A percentile compares a stretch with the other conserved stretches of the same genome.
Conservation (phyloP, 495 filamentous ascomycete species). For the Cairneyella variabilis region DNA sequence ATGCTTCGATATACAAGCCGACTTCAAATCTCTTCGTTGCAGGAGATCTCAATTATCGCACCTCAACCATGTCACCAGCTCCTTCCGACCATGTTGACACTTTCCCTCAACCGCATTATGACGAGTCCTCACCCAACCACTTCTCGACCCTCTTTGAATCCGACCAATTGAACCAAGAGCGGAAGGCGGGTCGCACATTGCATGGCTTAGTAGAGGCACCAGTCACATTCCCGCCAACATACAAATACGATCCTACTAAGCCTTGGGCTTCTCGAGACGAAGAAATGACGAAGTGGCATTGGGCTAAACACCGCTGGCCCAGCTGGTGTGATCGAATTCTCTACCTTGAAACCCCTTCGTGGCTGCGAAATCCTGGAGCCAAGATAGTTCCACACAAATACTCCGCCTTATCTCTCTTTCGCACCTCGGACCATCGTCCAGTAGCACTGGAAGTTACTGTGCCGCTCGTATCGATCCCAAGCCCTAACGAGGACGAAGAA, state of each 20-base stretch:
- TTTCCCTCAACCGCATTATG: slow-evolving; percentile 50
- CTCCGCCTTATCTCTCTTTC: slow-evolving; percentile 66
- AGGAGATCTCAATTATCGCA: slow-evolving; percentile 95
- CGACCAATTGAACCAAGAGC: slow-evolving; percentile 78
- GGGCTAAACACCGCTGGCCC: slow-evolving; percentile 78
- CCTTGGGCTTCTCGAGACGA: slow-evolving; percentile 38
- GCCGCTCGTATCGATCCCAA: slow-evolving; percentile 39
- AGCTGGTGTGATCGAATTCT: slow-evolving; percentile 94
- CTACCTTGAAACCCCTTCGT: slow-evolving; percentile 60
- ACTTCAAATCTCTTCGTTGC: slow-evolving; percentile 76
- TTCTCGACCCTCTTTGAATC: slow-evolving; percentile 58
- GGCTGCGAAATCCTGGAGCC: slow-evolving; percentile 31
- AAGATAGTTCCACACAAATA: slow-evolving; percentile 56
- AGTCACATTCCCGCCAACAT: slow-evolving; percentile 84
- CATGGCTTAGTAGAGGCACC: slow-evolving; percentile 73
- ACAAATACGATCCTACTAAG: slow-evolving; percentile 62
- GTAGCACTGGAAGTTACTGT: slow-evolving; percentile 65
- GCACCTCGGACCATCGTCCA: slow-evolving; percentile 79
- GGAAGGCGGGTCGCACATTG: slow-evolving; percentile 56
- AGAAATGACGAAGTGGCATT: slow-evolving; percentile 56
- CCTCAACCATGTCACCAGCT: slow-evolving; percentile 54
- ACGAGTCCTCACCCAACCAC: slow-evolving; percentile 44
- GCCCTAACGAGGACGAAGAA: slow-evolving; percentile 21
- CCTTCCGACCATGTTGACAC: slow-evolving; percentile 49
- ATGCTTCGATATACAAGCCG: slow-evolving; percentile 61